Evolutionary conservation across 306 rosid genomes (phyloP).

Genomic region (Trichosanthes truncata): DNA sequence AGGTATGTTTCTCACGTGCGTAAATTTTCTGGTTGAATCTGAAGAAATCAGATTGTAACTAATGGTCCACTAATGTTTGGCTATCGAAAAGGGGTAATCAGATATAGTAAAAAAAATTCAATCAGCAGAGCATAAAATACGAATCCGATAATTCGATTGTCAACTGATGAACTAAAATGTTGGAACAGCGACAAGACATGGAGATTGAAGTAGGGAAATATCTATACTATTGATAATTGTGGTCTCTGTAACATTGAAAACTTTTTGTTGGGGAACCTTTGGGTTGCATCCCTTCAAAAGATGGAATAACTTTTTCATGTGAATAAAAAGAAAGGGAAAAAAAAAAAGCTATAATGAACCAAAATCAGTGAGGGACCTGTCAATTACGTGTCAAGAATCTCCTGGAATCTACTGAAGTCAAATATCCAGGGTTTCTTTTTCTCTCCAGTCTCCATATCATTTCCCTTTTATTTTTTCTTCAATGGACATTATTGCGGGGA

Average conservation of each 20-base stretch:
- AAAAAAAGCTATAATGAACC: constrained; percentile 1
- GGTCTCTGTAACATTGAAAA: constrained; percentile 10
- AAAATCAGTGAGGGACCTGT: constrained; percentile 6
- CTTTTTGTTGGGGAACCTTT: neutral
- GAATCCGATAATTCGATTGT: neutral
- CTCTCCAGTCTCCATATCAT: neutral
- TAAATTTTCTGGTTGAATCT: neutral
- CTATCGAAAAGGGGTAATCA: neutral
- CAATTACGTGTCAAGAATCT: constrained; percentile 1
- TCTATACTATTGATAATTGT: constrained; percentile 15
- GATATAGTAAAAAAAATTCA: neutral
- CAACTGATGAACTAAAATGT: neutral
- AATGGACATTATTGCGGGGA: neutral
- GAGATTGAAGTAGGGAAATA: neutral
- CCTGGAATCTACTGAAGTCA: constrained; percentile 3
- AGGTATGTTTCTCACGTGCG: neutral
- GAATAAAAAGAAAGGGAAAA: neutral
- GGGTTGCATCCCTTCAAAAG: constrained; percentile 3
- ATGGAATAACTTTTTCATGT: neutral
- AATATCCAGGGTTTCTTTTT: neutral
- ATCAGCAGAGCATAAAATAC: neutral
- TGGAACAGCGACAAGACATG: neutral
- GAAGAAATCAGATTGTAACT: neutral
- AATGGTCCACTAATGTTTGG: constrained; percentile 8
- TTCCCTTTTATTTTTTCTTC: constrained; percentile 4